These are phyloP conservation scores for Nothomitra cinnamomea DNA, from an alignment of 2,329 filamentous ascomycete genomes.

Conservation along the genomic window DNA sequence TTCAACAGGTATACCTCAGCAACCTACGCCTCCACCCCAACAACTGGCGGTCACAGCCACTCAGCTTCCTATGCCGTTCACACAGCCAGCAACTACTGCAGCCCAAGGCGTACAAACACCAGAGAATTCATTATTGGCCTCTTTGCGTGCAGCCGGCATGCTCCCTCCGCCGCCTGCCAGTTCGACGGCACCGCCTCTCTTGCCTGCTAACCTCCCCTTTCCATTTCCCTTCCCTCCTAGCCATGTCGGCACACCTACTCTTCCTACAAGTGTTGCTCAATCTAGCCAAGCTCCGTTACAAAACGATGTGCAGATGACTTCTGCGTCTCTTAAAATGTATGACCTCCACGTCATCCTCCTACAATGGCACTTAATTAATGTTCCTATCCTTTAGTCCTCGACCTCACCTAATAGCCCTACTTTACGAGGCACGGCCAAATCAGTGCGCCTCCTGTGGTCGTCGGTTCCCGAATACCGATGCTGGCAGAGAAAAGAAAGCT, in stretches of 20 bases:
- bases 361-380: slow-evolving; percentile 5
- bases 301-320: slow-evolving; percentile 42
- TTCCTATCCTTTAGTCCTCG: slow-evolving; percentile 39
- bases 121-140: slow-evolving; percentile 46
- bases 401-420: slow-evolving; percentile 50
- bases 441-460: slow-evolving; percentile 85
- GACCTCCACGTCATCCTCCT: slow-evolving; percentile 18
- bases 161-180: slow-evolving; percentile 25
- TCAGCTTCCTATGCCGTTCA: slow-evolving; percentile 14
- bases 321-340: slow-evolving; percentile 57
- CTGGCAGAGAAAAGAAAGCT: slow-evolving; percentile 72
- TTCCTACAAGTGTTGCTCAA: slow-evolving; percentile 8
- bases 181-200: slow-evolving; percentile 4
- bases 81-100: slow-evolving; percentile 20
- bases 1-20: slow-evolving; percentile 1
- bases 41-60: slow-evolving; percentile 7
- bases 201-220: slow-evolving; percentile 21
- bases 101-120: slow-evolving; percentile 23
- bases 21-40: slow-evolving; percentile 3
- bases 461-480: slow-evolving; percentile 60
- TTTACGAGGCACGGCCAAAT: slow-evolving; percentile 71
- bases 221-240: slow-evolving; percentile 26
- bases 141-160: slow-evolving; percentile 51
- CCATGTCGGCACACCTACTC: slow-evolving; percentile 17
- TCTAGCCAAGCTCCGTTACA: slow-evolving; percentile 18